Base-by-base conservation (phyloP, 2,329 filamentous ascomycete species). In the Exophiala aquamarina region DNA sequence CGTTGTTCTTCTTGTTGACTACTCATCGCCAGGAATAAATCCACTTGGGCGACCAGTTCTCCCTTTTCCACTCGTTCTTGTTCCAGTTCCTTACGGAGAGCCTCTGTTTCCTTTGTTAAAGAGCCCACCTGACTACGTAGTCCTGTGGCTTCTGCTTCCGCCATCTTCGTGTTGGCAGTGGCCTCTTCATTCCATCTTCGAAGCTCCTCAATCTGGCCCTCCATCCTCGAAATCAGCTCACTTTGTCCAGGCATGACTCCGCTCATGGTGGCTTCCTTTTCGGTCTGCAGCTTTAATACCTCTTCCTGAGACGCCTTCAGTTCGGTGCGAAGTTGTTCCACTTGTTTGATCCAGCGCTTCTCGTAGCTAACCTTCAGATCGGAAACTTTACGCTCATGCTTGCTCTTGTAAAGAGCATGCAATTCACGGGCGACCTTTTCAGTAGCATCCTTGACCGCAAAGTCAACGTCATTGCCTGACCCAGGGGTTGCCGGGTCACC, bases 381-480 rank as follows among this genome's bases (percentile, higher is more conserved):
- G 1, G 88, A 81, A 35, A 97, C 92, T 73, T 98, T 98, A 54
- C 85, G 89, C 72, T 97, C 92, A 66, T 98, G 93, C 72, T 98
- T 98, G 64, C 86, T 84, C 73, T 96, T 97, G 78, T 98, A 98
- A 9, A 95, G 78, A 0, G 85, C 79, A 65, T 98, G 93, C 32
- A 98, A 78, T 64, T 98, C 93, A 21, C 89, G 81, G n/a, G 92
- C 91, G 32, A 97, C 90, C 57, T 91, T 89, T 68, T 95, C 89
- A 17, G 92, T 86, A 2, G 87, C 86, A 35, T 87, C 77, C 63
- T 96, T 91, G 40, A 95, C 86, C 55, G 95, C 89, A 31, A 72
- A 68, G 33, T 70, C 74, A 26, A 77, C 71, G 19, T 76, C 70
- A 38, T 74, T 66, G 7, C 64, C 56, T 2, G 63, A 59, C 47